Base-by-base conservation (phyloP, 495 filamentous ascomycete genomes). In the Hypoxylon rickii region DNA sequence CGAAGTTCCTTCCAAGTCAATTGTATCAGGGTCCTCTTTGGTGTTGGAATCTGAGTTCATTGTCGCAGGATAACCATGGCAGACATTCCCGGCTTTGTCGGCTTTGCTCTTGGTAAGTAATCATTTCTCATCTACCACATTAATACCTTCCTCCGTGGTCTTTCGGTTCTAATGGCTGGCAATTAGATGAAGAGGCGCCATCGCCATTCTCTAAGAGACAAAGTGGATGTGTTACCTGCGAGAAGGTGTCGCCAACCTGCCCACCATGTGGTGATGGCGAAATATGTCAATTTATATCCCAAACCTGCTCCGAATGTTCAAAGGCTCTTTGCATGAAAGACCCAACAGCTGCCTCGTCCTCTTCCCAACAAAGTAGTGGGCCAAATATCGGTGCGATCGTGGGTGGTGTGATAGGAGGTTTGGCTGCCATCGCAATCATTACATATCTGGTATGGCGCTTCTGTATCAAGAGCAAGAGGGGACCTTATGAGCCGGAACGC, bases 361-460 rank as follows among this genome's bases (percentile, higher is more conserved):
- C 61, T 36, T 29, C 38, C 33, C 43, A 47, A 17, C 21, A 34
- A 13, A 70, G 61, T 36, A 64, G 73, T 10, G 78, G 83, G 2
- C 81, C 85, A 15, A 87, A 90, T 51, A 79, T 86, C 1, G 89
- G 89, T 31, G 87, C 90, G 21, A 94, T 96, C 58, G 87, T 88
- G 13, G 90, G 89, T 63, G 89, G 92, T 50, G 89, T 95, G 20
- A 71, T 96, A 26, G 90, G 89, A 50, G 91, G 88, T 60, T 61
- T 96, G 1, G 80, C 78, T 12, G 79, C 80, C 10, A 76, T 96
- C 22, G 87, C 78, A 16, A 66, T 89, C 18, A 63, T 92, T 26
- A 88, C 85, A 4, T 95, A 87, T 58, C 67, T 96, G 32, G 78
- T 97, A 4, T 97, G 89, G 86, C 88, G 83, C 68, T 92, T 89